Conservation (phyloP, 2,329 filamentous ascomycete species). For the Fusarium globosum region DNA sequence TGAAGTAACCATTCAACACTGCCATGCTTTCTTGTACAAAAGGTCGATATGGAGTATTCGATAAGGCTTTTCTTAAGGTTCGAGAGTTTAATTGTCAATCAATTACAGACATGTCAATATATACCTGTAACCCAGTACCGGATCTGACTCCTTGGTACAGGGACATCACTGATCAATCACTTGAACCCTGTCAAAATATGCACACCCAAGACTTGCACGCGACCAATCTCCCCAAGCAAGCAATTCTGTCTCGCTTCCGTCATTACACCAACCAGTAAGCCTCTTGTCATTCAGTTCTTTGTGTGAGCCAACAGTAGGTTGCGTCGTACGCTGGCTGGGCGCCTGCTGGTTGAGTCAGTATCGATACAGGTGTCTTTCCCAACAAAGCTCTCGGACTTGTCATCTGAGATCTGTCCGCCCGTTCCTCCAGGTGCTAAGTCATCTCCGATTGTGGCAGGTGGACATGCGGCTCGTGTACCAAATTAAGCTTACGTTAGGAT, state of each 20-base stretch:
- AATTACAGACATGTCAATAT: neutral
- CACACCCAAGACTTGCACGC: neutral
- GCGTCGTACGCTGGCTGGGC: neutral
- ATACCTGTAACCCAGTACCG: neutral
- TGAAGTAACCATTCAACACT: neutral
- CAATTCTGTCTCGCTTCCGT: neutral
- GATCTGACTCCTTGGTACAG: neutral
- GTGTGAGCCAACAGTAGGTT: neutral
- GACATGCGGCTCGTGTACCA: neutral
- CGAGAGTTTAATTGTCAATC: accelerated
- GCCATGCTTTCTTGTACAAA: neutral
- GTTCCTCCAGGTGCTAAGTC: accelerated
- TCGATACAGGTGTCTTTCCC: neutral
- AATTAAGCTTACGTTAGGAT: neutral
- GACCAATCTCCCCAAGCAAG: neutral
- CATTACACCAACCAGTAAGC: neutral
- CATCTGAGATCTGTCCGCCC: neutral
- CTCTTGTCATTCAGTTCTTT: neutral
- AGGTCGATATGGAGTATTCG: neutral
- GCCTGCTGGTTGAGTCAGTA: neutral
- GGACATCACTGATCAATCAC: neutral
- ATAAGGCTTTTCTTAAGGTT: neutral
- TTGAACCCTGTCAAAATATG: neutral
- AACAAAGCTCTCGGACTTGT: too few relatives aligned
- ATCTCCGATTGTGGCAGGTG: neutral